Base-by-base conservation (phyloP, 441 rosid species). In the Bocquillonia castaneifolia region DNA sequence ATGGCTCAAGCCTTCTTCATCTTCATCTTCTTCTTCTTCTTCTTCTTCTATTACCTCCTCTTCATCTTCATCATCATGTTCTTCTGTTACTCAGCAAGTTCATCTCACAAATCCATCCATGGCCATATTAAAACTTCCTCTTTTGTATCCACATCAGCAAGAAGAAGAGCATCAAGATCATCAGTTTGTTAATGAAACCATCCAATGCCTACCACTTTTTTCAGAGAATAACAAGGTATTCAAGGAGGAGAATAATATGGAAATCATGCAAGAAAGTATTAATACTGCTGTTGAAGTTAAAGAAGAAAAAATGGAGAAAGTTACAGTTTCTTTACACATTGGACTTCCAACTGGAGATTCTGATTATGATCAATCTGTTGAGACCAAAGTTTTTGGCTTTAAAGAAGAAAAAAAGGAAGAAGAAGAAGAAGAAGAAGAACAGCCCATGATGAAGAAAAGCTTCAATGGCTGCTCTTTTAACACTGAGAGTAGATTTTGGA, bases 1-100 rank as follows among this genome's bases (percentile, higher is more conserved):
- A 84, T 93, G 97, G 96, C 93, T 93, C 60, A 86, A 88, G 72
- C 89, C 98, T 47, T 74, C 85, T 23, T 62, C 89, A 7, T 51
- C 74, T 20, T 10, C 82, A 31, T 55, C 83, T 0, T 47, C 71
- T 1, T 68, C 78, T 1, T 57, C 73, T 1, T 67, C 75, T 0
- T 73, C 81, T 26, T 51, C 78, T 39, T 63, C 85, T 3, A 60
- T 78, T 7, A 62, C 84, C 0, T 68, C 79, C 0, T 47, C 71
- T 1, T 68, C 78, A 1, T 57, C 73, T 1, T 67, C 75, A 0
- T 73, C 81, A 6, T 76, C 78, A 0, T 59, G 66, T 18, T 76
- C 83, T 63, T 12, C 81, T 50, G 76, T 73, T 72, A 78, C 84
- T 53, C 76, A 78, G 71, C 81, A 78, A 63, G 70, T 74, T 66